Evolutionary conservation across 1,284 basidiomycete species (phyloP), one percentile per base, ranked within the genome.

Genomic region (Cryptococcus sp.): DNA sequence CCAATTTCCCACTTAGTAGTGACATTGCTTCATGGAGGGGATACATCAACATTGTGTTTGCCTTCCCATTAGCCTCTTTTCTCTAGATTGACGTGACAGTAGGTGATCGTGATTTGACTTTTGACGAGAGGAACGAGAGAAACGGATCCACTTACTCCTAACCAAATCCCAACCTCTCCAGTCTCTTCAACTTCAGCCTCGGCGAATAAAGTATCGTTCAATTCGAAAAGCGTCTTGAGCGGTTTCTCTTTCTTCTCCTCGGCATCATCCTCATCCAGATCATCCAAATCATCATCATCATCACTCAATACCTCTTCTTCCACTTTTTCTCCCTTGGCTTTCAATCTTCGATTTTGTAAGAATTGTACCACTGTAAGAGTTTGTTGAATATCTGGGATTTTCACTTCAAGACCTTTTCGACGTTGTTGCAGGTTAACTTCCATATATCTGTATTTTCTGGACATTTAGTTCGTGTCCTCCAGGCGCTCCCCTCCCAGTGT

Each of bases 401-500:
- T 98, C 57, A 90, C 88, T 62, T 91, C 86, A 4, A 98, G 79
- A 1, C 86, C 85, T 52, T 81, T 80, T 48, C 87, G 81, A 44
- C 92, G 82, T 70, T 91, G 87, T 13, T 85, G 80, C 45, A 94
- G 80, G 68, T 86, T 93, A 32, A 84, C 78, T 66, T 98, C 94
- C 94, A 98, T 98, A 77, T 94, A 96, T 54, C 90, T 87, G 79
- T 98, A 98, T 80, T 98, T 98, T 57, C 92, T 97, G n/a, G n/a
- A 77, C 76, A 55, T 47, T 21, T 22, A 34, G 32, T 34, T 34
- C 32, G 32, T 34, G 32, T 34, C 32, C 32, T 16, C 55, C 53
- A 32, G 50, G 32, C n/a, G n/a, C n/a, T n/a, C n/a, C n/a, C n/a
- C n/a, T n/a, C n/a, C n/a, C n/a, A n/a, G n/a, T n/a, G n/a, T n/a